A percentile compares a stretch with the other conserved stretches of the same genome.
Conservation (phyloP, 2,329 filamentous ascomycete species). For the Penicillium occitanis region DNA sequence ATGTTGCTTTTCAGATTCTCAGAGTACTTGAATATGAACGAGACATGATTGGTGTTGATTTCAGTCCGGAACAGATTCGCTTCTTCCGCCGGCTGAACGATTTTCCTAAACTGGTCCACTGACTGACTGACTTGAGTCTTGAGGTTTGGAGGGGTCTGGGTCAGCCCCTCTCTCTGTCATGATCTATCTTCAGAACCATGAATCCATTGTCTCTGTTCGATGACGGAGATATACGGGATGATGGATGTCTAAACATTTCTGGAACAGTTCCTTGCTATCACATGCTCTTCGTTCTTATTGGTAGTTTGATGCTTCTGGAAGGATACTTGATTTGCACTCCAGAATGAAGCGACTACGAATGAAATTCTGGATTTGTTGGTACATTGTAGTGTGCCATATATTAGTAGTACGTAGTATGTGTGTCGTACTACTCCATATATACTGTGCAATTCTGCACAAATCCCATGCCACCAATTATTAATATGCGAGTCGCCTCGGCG, state of each 20-base stretch:
- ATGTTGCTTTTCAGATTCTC: conserved; percentile 1
- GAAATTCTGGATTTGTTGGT: not conserved
- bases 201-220: not conserved
- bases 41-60: not conserved
- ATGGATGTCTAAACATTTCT: not conserved
- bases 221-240: conserved; percentile 6
- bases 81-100: conserved; percentile 4
- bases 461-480: not conserved
- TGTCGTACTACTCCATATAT: not conserved
- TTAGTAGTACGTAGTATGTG: not conserved
- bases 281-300: not conserved
- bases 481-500: not conserved
- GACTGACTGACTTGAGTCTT: not conserved
- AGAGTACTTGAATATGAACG: not conserved
- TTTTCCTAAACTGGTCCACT: not conserved
- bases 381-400: not conserved
- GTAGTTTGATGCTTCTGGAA: conserved; percentile 7
- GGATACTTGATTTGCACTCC: not conserved
- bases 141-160: not conserved
- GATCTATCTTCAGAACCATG: not conserved
- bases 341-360: not conserved
- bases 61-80: not conserved
- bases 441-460: not conserved
- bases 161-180: conserved; percentile 2
- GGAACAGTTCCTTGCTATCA: not conserved